Evolutionary conservation across 129 eudicot genomes (phyloP).

Genomic region (Centaurea solstitialis): DNA sequence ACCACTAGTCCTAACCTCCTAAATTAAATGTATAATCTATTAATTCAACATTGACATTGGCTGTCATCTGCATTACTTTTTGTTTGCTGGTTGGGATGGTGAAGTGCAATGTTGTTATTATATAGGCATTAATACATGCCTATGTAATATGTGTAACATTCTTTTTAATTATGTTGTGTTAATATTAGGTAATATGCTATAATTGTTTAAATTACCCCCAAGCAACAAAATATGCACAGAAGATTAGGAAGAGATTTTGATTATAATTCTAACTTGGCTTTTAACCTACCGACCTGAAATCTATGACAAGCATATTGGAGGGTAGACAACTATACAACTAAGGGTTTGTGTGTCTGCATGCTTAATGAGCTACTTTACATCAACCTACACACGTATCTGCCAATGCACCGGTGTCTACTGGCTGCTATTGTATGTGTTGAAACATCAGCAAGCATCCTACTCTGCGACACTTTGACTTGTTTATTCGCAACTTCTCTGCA

Average conservation of each 20-base stretch:
- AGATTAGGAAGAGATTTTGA: slow-evolving; percentile 8
- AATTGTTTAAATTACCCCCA: background rate
- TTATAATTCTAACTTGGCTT: background rate
- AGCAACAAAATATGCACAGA: background rate
- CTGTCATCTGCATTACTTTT: background rate
- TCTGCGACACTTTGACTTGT: slow-evolving; percentile 8
- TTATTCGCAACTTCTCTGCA: background rate
- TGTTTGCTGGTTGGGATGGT: slow-evolving; percentile 8
- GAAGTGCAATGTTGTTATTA: background rate
- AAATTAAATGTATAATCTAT: background rate
- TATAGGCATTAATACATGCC: slow-evolving; percentile 6
- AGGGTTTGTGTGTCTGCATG: background rate
- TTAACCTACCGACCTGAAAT: background rate
- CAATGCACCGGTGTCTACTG: background rate
- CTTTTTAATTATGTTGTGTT: background rate
- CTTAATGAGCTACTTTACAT: background rate
- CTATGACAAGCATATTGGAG: background rate
- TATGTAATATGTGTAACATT: slow-evolving; percentile 8
- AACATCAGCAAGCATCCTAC: slow-evolving; percentile 4
- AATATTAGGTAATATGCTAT: background rate
- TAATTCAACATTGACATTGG: background rate
- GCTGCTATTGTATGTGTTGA: slow-evolving; percentile 7
- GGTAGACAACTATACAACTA: background rate
- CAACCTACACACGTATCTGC: background rate
- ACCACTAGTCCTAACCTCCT: background rate